A percentile compares a stretch with the other conserved stretches of the same genome.
Evolutionary conservation across 345 rosid genomes (phyloP).

Genomic region (Lenwebbia sp.): DNA sequence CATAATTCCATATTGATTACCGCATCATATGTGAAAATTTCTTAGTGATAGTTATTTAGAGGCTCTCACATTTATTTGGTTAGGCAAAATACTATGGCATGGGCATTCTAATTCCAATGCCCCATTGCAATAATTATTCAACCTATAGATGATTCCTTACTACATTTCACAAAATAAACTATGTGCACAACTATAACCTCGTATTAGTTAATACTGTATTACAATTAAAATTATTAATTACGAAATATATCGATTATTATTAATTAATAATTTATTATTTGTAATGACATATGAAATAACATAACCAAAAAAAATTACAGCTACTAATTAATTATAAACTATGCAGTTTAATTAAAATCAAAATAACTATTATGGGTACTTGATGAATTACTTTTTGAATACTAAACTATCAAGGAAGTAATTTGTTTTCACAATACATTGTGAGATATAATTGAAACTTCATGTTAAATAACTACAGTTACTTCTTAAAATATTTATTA

Average conservation of each 20-base stretch:
- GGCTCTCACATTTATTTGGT: not conserved
- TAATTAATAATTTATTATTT: not conserved
- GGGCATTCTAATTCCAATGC: not conserved
- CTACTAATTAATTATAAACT: not conserved
- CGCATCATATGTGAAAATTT: not conserved
- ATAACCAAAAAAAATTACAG: not conserved
- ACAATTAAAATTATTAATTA: not conserved
- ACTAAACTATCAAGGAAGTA: not conserved
- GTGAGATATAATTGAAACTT: not conserved
- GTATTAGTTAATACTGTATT: not conserved
- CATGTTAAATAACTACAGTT: not conserved
- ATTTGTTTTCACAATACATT: not conserved
- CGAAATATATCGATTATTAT: not conserved
- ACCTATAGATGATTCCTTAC: not conserved
- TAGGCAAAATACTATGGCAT: not conserved
- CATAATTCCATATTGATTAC: not conserved
- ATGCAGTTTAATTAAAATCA: not conserved
- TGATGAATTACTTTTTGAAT: not conserved
- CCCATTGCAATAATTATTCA: not conserved
- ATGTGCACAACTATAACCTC: not conserved
- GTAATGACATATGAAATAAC: not conserved
- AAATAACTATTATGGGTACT: not conserved
- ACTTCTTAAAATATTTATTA: not conserved
- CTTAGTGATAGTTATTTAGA: not conserved
- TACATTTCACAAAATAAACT: not conserved